Evolutionary conservation across 1,284 basidiomycete species (phyloP).

Genomic region (Ganoderma sp.): DNA sequence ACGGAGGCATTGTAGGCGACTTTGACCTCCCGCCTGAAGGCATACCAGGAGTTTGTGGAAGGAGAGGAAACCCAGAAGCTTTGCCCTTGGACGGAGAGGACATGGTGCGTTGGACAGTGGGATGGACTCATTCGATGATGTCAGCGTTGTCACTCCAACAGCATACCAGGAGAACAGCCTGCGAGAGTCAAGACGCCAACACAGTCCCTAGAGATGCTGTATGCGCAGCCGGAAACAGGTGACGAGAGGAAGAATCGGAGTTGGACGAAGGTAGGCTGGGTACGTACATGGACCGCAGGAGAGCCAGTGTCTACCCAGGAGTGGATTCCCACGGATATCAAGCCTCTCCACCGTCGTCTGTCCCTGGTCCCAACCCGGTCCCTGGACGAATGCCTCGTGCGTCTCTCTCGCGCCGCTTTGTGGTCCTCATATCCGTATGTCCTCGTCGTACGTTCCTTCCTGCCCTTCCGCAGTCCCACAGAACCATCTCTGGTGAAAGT

Average conservation of each 20-base stretch:
- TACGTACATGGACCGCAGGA: background rate
- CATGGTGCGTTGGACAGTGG: constrained; percentile 14
- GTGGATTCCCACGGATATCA: constrained; percentile 21
- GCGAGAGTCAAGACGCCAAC: background rate
- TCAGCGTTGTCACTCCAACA: background rate
- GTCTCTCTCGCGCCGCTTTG: constrained; percentile 3
- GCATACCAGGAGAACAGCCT: background rate
- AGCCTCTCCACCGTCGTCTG: constrained; percentile 5
- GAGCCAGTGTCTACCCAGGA: background rate
- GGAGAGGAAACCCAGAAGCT: constrained; percentile 14
- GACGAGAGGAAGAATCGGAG: background rate
- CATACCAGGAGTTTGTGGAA: constrained; percentile 18
- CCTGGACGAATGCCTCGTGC: constrained; percentile 19
- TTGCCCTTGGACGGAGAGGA: constrained; percentile 24
- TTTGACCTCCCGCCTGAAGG: constrained; percentile 23
- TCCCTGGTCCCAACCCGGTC: background rate
- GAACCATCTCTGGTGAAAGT: background rate
- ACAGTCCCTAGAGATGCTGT: background rate
- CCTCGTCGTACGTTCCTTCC: constrained; percentile 5
- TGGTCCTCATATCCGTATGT: constrained; percentile 7
- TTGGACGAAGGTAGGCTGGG: background rate
- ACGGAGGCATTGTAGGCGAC: constrained; percentile 26
- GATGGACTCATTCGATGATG: constrained; percentile 7
- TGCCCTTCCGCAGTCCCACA: background rate
- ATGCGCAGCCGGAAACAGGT: background rate